A percentile compares a stretch with the other conserved stretches of the same genome.
phyloP scores from a whole-genome alignment of 2,329 filamentous ascomycete species.

The Pleomassaria siparia region DNA sequence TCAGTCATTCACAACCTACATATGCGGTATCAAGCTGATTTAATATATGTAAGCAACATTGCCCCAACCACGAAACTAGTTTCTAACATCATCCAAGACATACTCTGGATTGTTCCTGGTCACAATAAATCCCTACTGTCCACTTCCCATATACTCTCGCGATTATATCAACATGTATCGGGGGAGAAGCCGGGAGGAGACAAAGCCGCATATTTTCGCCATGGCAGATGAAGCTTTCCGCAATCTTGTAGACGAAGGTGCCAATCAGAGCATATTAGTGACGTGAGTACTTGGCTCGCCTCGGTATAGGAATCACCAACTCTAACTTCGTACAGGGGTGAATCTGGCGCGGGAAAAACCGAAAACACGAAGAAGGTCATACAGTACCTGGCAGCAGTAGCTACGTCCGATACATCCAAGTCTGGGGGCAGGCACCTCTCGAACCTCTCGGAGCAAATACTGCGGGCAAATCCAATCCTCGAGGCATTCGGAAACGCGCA shows the following conservation, averaged over 20 bases:
- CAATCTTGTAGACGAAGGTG: constrained; percentile 89
- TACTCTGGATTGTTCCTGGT: constrained; percentile 97
- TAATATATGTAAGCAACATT: constrained; percentile 72
- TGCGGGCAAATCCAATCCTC: constrained; percentile 93
- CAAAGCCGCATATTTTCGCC: constrained; percentile 94
- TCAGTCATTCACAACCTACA: constrained; percentile 97
- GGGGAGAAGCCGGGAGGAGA: constrained; percentile 86
- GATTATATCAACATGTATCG: constrained; percentile 99
- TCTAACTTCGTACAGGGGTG: constrained; percentile 58
- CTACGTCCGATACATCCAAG: constrained; percentile 72
- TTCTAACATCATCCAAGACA: constrained; percentile 56
- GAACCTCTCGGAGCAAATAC: constrained; percentile 92
- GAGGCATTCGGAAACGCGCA: constrained; percentile 98
- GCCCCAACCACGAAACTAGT: not conserved
- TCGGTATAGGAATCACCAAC: not conserved
- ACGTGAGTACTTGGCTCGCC: constrained; percentile 56
- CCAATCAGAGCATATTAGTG: constrained; percentile 96
- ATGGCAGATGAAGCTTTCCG: constrained; percentile 97
- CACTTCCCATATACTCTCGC: constrained; percentile 90
- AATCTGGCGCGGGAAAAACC: constrained; percentile 96
- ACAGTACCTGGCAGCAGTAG: constrained; percentile 94
- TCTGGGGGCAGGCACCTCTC: constrained; percentile 69
- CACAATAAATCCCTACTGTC: constrained; percentile 94
- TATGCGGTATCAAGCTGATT: constrained; percentile 89
- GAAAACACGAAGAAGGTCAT: constrained; percentile 99